Base-by-base conservation (phyloP, 495 filamentous ascomycete genomes). In the Penicilliopsis zonata region DNA sequence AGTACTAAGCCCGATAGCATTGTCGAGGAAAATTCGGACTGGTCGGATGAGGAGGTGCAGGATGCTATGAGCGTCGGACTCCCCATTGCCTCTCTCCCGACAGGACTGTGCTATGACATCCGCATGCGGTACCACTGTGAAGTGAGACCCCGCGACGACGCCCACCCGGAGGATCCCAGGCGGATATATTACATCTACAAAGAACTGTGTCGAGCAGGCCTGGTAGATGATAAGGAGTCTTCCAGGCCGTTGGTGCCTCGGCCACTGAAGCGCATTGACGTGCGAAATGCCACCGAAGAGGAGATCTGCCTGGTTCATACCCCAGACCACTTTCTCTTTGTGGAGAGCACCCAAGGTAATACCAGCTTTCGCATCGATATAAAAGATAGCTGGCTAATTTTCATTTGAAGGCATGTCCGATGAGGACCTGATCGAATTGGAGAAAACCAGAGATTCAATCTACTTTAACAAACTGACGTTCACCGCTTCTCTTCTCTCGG, bases 61-160 rank as follows among this genome's bases (percentile, higher is more conserved):
- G 30, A 30, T 7, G 31, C 30, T 2, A 25, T 31, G 13, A 37
- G 18, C 13, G 16, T 40, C n/a, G 61, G 56, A 8, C 48, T 65
- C 15, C 52, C 57, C 0, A 43, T 63, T 18, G 53, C 49, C 9
- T 44, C 62, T 16, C 42, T 86, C 28, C 57, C 82, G 3, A 80
- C 82, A 5, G 77, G 92, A 21, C 68, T 80, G 26, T 90, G 85
- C 41, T 98, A 95, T 51, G 90, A 98, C 59, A 70, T 74, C 15
- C 74, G 86, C 13, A 98, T 98, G 90, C 82, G 86, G 32, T 77
- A 81, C 38, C 90, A 98, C 47, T 78, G 78, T 21, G 92, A 93
- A 44, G 70, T 85, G 4, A 72, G 80, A 55, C 69, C 69, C 47
- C 44, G 65, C 51, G 27, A 64, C 64, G 82, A 88, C 12, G 74